These are phyloP conservation scores for Cercospora sp. DNA, from an alignment of 2,329 filamentous ascomycete genomes.

Conservation along the genomic window DNA sequence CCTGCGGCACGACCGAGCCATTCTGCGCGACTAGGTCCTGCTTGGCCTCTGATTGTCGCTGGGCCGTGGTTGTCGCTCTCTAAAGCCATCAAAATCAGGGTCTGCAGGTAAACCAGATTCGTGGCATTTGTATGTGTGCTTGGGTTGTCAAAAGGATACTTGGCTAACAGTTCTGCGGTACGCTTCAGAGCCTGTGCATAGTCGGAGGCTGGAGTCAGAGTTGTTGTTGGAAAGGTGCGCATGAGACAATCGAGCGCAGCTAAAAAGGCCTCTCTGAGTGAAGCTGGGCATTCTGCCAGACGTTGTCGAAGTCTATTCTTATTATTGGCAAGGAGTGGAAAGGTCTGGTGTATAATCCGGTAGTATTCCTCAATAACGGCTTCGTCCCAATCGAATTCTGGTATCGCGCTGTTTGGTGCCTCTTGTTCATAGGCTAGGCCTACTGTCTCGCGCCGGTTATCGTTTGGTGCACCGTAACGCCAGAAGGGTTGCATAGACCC, in stretches of 20 bases:
- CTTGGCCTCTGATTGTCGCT: constrained; percentile 48
- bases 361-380: constrained; percentile 57
- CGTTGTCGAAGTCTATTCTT: constrained; percentile 59
- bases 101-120: constrained; percentile 63
- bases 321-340: constrained; percentile 64
- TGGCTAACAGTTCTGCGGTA: constrained; percentile 47
- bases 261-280: constrained; percentile 64
- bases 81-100: constrained; percentile 65
- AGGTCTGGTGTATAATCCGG: constrained; percentile 63
- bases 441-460: constrained; percentile 34
- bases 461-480: constrained; percentile 23
- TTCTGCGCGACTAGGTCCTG: constrained; percentile 52
- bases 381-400: constrained; percentile 50
- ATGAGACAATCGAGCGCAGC: constrained; percentile 63
- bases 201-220: constrained; percentile 38
- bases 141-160: constrained; percentile 49
- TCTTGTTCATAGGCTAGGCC: constrained; percentile 35
- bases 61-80: constrained; percentile 62
- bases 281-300: constrained; percentile 57
- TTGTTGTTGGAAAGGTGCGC: constrained; percentile 53
- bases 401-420: constrained; percentile 19
- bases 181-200: constrained; percentile 44
- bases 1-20: constrained; percentile 67
- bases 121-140: constrained; percentile 44
- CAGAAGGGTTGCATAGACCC: constrained; percentile 32